A percentile compares a stretch with the other conserved stretches of the same genome.
Conservation (phyloP, 2,329 filamentous ascomycete species). For the Fusarium sp. region DNA sequence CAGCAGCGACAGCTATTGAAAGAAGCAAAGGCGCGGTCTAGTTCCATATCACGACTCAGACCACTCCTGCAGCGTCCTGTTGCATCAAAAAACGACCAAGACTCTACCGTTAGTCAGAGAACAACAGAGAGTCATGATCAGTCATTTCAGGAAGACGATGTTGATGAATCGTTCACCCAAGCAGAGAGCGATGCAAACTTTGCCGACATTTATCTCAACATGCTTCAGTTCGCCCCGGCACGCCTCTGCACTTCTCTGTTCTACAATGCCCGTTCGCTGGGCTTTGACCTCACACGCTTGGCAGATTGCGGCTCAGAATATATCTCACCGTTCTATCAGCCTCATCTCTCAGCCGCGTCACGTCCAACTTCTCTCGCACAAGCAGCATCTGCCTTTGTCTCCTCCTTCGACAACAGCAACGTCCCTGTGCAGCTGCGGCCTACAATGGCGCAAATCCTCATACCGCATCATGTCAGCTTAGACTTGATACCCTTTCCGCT, state of each 20-base stretch:
- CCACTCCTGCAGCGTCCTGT: slow-evolving; percentile 3
- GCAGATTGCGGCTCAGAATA: slow-evolving; percentile 21
- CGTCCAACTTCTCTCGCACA: slow-evolving; percentile 17
- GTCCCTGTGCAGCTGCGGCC: slow-evolving; percentile 38
- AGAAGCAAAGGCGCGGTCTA: neutral
- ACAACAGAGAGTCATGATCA: fast-evolving
- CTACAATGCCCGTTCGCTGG: slow-evolving; percentile 34
- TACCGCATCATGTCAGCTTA: slow-evolving; percentile 40
- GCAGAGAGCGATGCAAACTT: neutral
- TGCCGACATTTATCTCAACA: slow-evolving; percentile 27
- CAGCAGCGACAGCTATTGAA: slow-evolving; percentile 4
- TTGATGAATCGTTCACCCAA: neutral
- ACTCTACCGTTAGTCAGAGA: neutral
- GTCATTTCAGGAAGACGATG: neutral
- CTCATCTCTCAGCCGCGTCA: slow-evolving; percentile 3
- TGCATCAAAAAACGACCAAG: neutral
- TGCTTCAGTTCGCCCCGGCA: slow-evolving; percentile 28
- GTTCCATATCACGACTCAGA: neutral
- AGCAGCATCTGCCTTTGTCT: neutral
- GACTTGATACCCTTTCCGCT: slow-evolving; percentile 42
- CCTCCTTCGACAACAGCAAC: neutral
- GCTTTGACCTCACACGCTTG: slow-evolving; percentile 23
- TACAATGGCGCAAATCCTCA: slow-evolving; percentile 41
- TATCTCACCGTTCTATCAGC: slow-evolving; percentile 41
- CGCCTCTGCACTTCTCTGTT: slow-evolving; percentile 35